Base-by-base conservation (phyloP, 163 green algal genomes). In the Chlamydomonas reinhardtii region DNA sequence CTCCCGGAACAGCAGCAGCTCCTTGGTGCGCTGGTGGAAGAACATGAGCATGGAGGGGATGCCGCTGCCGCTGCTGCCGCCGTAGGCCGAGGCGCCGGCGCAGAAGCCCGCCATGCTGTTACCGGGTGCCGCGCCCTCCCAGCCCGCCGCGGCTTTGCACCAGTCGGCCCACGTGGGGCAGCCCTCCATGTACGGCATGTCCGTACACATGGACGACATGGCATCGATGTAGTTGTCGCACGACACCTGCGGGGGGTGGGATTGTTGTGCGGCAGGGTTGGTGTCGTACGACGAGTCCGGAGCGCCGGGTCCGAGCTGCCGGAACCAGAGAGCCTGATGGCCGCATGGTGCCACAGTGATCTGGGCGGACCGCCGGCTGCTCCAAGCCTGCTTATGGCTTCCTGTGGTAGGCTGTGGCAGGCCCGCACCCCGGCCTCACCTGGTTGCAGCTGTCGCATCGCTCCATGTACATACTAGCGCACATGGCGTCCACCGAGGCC, bases 1-100 rank as follows among this genome's bases (percentile, higher is more conserved):
- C 0, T 69, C 68, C 69, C 91, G 81, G 74, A 95, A 92, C 61
- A 95, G 77, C 37, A 95, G 85, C 20, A 95, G 62, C 31, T 94
- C 92, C 48, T 19, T 29, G 2, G 88, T 75, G 29, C 86, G 52
- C 25, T 84, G 71, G 81, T 94, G 91, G 70, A 94, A 89, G 82
- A 86, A 94, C 91, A 94, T 94, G 64, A 79, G 76, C 91, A 94
- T 94, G 69, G 91, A 66, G 25, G 91, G 91, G 37, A 94, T 85
- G 81, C 39, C 78, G 31, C 43, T 17, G n/a, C 68, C 56, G 31
- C 43, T 34, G 19, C 27, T 24, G 52, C 66, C 66, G 79, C 79
- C 79, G 69, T 85, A 85, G 34, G 29, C 65, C 25, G 11, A 27
- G 4, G 81, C 81, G 37, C 71, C 81, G 35, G 37, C 29, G 59